Evolutionary conservation across 1,284 basidiomycete species (phyloP), one percentile per base, ranked within the genome.

Genomic region (Cystobasidium pallidum): DNA sequence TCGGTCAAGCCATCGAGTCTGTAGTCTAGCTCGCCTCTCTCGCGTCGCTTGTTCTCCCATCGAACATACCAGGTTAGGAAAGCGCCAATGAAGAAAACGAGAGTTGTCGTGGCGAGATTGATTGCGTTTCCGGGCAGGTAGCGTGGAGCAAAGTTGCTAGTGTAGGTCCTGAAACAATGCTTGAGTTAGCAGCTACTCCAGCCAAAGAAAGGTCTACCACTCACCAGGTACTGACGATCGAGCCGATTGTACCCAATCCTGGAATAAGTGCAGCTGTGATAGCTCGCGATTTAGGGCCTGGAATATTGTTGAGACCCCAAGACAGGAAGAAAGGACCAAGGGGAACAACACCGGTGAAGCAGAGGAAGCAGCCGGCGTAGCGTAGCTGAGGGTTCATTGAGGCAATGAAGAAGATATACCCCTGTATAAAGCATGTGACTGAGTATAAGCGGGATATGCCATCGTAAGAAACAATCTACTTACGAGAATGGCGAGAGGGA

Each of bases 391-490:
- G 54, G 58, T 77, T 74, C 26, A 26, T 52, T 1, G 52, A 43
- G 2, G 70, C 66, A 15, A 78, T 45, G 72, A 78, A 78, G 55
- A 77, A 66, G 63, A 74, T 73, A 71, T 77, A 78, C 4, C 76
- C 74, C 51, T 54, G 8, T 4, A 26, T 10, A 26, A 51, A n/a
- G 19, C n/a, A n/a, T n/a, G n/a, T n/a, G 36, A 13, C 36, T 39
- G 6, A 39, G 36, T 39, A 13, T 7, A 39, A 39, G 13, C 7
- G 36, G 6, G 36, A 39, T 39, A 7, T 39, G 7, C 6, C 36
- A 13, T 7, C 36, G 6, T 39, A 39, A 7, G 36, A 39, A 7
- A 4, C 8, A 54, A 8, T 21, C 17, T 2, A 54, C 51, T 28
- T 28, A 54, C 51, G 45, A 76, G 64, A 6, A 73, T 58, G 13